These are phyloP conservation scores for Rhizopogon roseolus DNA, from an alignment of 768 basidiomycete species.

Conservation along the genomic window DNA sequence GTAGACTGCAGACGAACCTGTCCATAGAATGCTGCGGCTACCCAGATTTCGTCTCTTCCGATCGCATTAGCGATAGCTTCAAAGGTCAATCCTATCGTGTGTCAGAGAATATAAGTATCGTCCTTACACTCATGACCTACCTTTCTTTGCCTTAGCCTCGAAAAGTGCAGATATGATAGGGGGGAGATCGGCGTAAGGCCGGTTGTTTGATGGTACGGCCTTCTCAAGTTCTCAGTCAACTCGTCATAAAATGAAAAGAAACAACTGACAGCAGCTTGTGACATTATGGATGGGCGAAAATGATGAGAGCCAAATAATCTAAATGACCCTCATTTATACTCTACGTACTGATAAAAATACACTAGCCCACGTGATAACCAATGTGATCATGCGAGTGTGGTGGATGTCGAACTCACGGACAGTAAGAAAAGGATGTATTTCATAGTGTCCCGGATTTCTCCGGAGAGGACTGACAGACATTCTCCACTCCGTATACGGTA, in stretches of 20 bases:
- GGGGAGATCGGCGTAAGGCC: conserved; percentile 49
- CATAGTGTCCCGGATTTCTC: neutral
- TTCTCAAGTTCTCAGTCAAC: conserved; percentile 11
- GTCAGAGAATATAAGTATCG: neutral
- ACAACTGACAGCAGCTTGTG: conserved; percentile 31
- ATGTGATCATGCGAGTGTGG: too few relatives aligned
- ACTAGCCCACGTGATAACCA: conserved; percentile 8
- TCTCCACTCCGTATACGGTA: neutral
- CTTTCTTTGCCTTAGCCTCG: conserved; percentile 65
- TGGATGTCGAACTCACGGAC: neutral
- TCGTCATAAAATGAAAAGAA: neutral
- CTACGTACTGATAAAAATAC: neutral
- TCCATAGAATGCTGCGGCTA: conserved; percentile 78
- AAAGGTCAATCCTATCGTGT: conserved; percentile 54
- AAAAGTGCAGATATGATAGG: conserved; percentile 46
- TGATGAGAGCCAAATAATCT: conserved; percentile 2
- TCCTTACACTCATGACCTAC: conserved; percentile 23
- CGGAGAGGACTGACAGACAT: neutral
- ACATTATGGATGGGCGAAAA: conserved; percentile 25
- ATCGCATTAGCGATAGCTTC: conserved; percentile 62
- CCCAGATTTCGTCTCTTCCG: conserved; percentile 75
- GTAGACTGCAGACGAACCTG: conserved; percentile 41
- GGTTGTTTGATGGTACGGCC: conserved; percentile 37
- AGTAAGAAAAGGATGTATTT: neutral
- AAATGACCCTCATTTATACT: conserved; percentile 13